Conservation (phyloP, 73 alveolate species). For the Tetrahymena elliotti region DNA sequence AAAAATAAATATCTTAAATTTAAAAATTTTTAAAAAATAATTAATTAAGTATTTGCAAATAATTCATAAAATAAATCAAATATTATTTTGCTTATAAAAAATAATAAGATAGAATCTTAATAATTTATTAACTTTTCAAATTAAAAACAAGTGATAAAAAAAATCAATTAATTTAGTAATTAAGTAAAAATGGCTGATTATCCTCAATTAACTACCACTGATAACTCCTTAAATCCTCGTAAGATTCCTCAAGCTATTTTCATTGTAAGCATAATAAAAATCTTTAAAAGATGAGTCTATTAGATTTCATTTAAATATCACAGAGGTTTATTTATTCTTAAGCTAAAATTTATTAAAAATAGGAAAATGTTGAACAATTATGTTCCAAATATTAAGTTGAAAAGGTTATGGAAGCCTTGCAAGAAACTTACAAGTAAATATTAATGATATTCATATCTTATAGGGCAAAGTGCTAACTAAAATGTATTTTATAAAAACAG, state of each 20-base stretch:
- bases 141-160: background rate
- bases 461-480: background rate
- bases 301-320: background rate
- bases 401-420: conserved; percentile 37
- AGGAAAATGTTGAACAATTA: conserved; percentile 81
- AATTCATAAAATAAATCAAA: background rate
- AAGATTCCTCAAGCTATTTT: conserved; percentile 78
- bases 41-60: background rate
- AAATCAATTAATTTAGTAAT: background rate
- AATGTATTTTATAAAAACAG: conserved; percentile 57
- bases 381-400: conserved; percentile 68
- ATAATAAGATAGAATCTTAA: background rate
- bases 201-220: conserved; percentile 34
- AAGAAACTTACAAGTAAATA: conserved; percentile 37
- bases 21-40: background rate
- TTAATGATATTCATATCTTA: background rate
- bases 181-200: background rate
- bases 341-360: background rate
- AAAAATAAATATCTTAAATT: background rate
- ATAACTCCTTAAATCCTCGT: conserved; percentile 67
- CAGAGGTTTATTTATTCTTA: background rate
- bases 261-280: conserved; percentile 9
- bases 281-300: background rate
- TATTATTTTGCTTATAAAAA: background rate
- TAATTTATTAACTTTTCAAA: background rate